phyloP scores from a whole-genome alignment of 768 basidiomycete genomes.

The Lactarius pseudohatsudake region DNA sequence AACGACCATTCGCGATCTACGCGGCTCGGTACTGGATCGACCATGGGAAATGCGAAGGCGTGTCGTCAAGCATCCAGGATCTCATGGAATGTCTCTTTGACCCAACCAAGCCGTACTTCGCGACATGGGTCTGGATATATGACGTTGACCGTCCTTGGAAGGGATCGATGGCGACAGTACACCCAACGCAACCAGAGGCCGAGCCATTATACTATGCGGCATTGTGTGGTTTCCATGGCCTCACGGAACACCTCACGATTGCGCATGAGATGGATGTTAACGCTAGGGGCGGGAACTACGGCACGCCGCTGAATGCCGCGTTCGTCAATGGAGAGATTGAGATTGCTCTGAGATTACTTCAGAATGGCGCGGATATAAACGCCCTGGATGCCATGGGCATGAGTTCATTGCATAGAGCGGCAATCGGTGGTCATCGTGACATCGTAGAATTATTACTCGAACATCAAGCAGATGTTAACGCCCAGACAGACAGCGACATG shows the following conservation, averaged over 20 bases:
- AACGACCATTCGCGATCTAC: slow-evolving; percentile 5
- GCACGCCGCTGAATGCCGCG: background rate
- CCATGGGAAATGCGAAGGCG: background rate
- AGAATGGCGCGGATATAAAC: background rate
- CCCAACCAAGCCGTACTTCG: background rate
- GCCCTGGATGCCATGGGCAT: background rate
- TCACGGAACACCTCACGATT: background rate
- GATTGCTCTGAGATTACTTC: background rate
- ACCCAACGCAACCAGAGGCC: background rate
- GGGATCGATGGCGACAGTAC: background rate
- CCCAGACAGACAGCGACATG: background rate
- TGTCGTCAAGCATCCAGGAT: background rate
- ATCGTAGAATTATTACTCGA: background rate
- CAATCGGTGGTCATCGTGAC: background rate
- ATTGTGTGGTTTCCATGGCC: background rate
- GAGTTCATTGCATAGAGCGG: background rate
- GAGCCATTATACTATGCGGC: slow-evolving; percentile 3
- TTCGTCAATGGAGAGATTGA: background rate
- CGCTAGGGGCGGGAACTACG: background rate
- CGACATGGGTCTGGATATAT: slow-evolving; percentile 10
- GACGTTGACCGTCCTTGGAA: background rate
- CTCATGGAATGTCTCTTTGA: slow-evolving; percentile 3
- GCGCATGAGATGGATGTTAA: background rate
- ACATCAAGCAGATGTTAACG: background rate
- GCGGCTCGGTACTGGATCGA: slow-evolving; percentile 17